Evolutionary conservation across 441 rosid species (phyloP).

Genomic region (Euphorbia celastroides): DNA sequence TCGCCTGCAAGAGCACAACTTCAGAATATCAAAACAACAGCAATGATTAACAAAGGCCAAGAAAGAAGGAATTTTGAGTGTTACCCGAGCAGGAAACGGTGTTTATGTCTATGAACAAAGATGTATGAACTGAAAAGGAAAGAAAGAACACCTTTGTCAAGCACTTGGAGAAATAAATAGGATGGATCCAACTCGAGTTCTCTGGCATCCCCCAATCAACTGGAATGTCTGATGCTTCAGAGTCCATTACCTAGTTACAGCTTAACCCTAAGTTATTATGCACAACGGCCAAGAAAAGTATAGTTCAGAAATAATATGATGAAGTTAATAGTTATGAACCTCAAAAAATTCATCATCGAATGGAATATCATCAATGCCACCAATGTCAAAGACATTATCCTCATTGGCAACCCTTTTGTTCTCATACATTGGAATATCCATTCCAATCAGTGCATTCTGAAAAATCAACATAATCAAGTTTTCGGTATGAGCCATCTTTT

Average conservation of each 20-base stretch:
- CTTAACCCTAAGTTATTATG: constrained; percentile 8
- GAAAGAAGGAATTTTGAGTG: neutral
- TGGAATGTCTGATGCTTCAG: constrained; percentile 51
- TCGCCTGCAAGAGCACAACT: constrained; percentile 42
- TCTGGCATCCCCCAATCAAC: constrained; percentile 92
- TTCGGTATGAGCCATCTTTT: neutral
- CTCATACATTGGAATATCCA: constrained; percentile 61
- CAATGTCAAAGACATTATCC: constrained; percentile 39
- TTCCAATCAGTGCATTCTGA: constrained; percentile 82
- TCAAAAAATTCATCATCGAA: constrained; percentile 66
- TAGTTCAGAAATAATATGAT: constrained; percentile 17
- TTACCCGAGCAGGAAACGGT: neutral
- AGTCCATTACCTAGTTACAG: constrained; percentile 52
- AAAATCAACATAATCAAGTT: constrained; percentile 14
- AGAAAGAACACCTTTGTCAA: constrained; percentile 50
- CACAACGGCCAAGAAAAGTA: constrained; percentile 10
- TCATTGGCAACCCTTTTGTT: constrained; percentile 45
- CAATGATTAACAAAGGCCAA: too few relatives aligned
- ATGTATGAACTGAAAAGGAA: neutral
- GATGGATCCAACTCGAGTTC: constrained; percentile 59
- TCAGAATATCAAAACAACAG: constrained; percentile 7
- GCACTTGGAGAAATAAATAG: constrained; percentile 79
- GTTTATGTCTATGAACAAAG: neutral
- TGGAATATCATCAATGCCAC: constrained; percentile 37
- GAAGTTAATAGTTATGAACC: constrained; percentile 34